These are phyloP conservation scores for Toxicodendron radicans DNA, from an alignment of 345 rosid genomes.

Conservation along the genomic window DNA sequence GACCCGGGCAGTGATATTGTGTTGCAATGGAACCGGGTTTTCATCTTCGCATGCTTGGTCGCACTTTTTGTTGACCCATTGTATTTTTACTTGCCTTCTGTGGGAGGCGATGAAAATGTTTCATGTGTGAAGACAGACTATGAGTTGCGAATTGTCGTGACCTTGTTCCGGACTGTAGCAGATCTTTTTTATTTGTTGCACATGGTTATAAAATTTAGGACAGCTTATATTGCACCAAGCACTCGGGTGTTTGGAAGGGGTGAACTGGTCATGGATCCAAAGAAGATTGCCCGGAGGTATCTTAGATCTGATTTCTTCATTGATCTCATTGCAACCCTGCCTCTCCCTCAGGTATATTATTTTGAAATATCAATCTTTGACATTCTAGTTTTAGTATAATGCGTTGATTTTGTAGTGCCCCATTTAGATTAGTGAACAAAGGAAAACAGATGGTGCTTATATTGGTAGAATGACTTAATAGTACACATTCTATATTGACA, in stretches of 20 bases:
- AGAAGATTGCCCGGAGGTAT: constrained; percentile 70
- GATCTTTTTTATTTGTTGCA: constrained; percentile 86
- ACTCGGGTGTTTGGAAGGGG: constrained; percentile 93
- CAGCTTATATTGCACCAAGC: constrained; percentile 82
- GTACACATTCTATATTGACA: not conserved
- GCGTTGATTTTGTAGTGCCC: not conserved
- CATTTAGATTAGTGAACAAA: not conserved
- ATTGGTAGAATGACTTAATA: not conserved
- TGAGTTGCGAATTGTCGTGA: constrained; percentile 55
- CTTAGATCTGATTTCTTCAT: constrained; percentile 76
- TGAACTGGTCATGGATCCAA: constrained; percentile 87
- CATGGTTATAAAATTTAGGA: constrained; percentile 81
- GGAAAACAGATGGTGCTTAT: not conserved
- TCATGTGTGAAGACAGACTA: constrained; percentile 69
- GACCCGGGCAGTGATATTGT: constrained; percentile 88
- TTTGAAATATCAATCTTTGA: not conserved
- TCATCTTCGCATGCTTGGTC: constrained; percentile 69
- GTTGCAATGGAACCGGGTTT: constrained; percentile 79
- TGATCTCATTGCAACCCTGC: constrained; percentile 83
- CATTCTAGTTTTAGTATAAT: not conserved
- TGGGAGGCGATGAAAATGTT: constrained; percentile 38
- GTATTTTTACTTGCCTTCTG: constrained; percentile 72
- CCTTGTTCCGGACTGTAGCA: constrained; percentile 73
- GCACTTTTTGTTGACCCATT: constrained; percentile 91
- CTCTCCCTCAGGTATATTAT: constrained; percentile 81